phyloP scores from a whole-genome alignment of 306 rosid species.

The Pueraria montana region DNA sequence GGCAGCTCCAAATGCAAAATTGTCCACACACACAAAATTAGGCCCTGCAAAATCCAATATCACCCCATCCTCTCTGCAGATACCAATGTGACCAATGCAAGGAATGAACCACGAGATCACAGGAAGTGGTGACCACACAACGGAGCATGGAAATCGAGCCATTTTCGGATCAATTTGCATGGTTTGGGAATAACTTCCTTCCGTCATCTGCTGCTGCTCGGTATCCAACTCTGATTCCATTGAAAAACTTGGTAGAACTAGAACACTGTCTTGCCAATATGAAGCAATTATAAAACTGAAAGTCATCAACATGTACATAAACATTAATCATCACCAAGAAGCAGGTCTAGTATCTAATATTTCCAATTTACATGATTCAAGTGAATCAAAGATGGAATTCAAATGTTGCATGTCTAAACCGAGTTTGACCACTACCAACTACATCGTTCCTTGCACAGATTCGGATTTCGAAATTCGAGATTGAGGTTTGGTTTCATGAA shows the following conservation, averaged over 20 bases:
- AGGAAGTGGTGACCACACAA: constrained; percentile 99
- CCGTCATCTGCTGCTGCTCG: constrained; percentile 63
- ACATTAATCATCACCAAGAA: constrained; percentile 6
- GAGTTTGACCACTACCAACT: background rate
- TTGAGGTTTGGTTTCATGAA: background rate
- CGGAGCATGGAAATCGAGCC: constrained; percentile 88
- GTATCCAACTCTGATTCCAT: constrained; percentile 73
- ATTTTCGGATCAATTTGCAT: constrained; percentile 78
- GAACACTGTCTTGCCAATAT: constrained; percentile 37
- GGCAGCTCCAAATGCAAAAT: constrained; percentile 87
- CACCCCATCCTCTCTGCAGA: constrained; percentile 96
- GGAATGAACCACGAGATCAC: constrained; percentile 94
- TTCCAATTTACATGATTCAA: background rate
- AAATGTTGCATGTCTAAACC: background rate
- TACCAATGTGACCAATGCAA: constrained; percentile 94
- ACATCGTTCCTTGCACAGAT: background rate
- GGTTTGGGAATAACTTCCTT: constrained; percentile 53
- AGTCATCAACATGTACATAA: background rate
- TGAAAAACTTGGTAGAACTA: constrained; percentile 46
- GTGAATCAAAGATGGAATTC: constrained; percentile 21
- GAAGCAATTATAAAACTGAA: constrained; percentile 35
- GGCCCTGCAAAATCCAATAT: constrained; percentile 99
- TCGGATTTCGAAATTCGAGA: background rate
- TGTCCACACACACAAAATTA: constrained; percentile 85
- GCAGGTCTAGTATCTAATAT: background rate